These are phyloP conservation scores for Kalmusia sp. DNA, from an alignment of 2,329 filamentous ascomycete species.

Conservation along the genomic window DNA sequence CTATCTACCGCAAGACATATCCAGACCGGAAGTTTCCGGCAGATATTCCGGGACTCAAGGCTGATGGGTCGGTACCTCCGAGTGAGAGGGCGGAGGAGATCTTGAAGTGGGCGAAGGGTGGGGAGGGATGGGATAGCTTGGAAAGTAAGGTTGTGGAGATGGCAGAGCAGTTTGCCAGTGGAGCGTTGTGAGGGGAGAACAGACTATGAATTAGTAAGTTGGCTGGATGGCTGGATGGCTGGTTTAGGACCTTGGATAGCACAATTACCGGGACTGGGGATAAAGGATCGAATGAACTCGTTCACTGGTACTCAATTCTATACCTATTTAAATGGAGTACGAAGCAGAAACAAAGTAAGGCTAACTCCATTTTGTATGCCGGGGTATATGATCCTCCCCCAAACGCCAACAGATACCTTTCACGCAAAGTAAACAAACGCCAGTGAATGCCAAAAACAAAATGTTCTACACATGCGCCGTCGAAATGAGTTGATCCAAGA, in stretches of 20 bases:
- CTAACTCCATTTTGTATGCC: not conserved
- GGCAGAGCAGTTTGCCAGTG: constrained; percentile 12
- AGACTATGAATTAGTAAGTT: not conserved
- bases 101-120: constrained; percentile 28
- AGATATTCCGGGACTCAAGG: constrained; percentile 22
- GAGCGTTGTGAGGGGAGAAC: not conserved
- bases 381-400: not conserved
- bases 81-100: constrained; percentile 34
- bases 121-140: constrained; percentile 31
- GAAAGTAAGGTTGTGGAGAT: constrained; percentile 31
- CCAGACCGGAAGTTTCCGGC: constrained; percentile 48
- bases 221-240: not conserved
- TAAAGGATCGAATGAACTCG: too few species aligned
- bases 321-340: not conserved
- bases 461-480: not conserved
- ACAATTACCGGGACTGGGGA: too few species aligned
- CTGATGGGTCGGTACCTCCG: constrained; percentile 25
- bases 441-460: not conserved
- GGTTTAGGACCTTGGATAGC: not conserved
- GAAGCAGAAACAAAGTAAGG: not conserved
- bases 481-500: not conserved
- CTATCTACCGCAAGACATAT: constrained; percentile 45
- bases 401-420: not conserved
- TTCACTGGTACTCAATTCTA: too few species aligned
- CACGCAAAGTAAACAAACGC: not conserved